Conservation (phyloP, 345 rosid genomes). For the Linum usitatissimum region DNA sequence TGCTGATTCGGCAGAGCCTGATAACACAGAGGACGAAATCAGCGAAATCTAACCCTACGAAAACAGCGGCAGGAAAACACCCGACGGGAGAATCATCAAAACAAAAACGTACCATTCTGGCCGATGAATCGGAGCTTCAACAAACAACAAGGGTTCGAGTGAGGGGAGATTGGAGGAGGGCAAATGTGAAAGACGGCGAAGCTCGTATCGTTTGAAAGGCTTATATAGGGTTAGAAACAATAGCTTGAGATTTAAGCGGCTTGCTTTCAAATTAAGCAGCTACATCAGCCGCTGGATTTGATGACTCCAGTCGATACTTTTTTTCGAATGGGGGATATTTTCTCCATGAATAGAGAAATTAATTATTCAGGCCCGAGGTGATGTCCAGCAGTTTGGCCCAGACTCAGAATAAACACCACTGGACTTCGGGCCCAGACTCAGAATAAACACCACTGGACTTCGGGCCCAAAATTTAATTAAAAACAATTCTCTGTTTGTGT, state of each 20-base stretch:
- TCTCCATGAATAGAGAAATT: too few relatives aligned
- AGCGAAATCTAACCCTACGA: not conserved
- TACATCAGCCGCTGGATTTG: not conserved
- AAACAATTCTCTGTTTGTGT: too few relatives aligned
- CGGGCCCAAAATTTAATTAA: too few relatives aligned
- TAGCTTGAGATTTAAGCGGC: not conserved
- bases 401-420: too few relatives aligned
- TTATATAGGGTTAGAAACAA: not conserved
- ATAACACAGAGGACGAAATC: not conserved
- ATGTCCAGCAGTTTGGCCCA: too few relatives aligned
- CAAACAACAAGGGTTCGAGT: not conserved
- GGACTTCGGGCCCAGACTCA: too few relatives aligned
- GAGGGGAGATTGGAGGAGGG: not conserved
- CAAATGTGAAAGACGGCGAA: not conserved
- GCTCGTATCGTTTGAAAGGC: not conserved
- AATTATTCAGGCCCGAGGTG: too few relatives aligned
- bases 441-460: too few relatives aligned
- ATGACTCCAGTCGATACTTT: not conserved
- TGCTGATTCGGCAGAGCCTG: constrained; percentile 72
- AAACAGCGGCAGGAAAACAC: not conserved
- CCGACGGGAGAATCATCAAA: not conserved
- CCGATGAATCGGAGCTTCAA: not conserved
- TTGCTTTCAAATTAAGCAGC: not conserved
- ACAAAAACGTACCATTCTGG: not conserved
- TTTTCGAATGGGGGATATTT: too few relatives aligned